Percentiles rank a stretch among this genome's conserved stretches.
Conservation (phyloP, 257 asterid species). For the Solanum sejunctum region DNA sequence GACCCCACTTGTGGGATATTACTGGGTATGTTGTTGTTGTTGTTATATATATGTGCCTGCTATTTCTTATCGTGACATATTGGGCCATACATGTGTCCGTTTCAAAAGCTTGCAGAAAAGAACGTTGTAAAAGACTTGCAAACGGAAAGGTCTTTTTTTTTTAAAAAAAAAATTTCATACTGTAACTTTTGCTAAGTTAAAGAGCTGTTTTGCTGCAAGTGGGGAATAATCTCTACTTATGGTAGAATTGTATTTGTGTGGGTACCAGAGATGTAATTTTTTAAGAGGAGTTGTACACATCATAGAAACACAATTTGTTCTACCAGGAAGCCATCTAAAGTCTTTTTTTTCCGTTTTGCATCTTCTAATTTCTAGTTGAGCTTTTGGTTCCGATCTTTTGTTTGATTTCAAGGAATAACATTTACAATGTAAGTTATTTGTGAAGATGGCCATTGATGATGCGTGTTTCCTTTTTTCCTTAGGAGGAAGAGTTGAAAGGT, state of each 20-base stretch:
- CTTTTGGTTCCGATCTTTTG: neutral
- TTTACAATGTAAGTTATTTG: neutral
- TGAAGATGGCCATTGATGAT: neutral
- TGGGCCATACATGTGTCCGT: neutral
- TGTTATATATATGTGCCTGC: neutral
- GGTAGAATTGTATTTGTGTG: neutral
- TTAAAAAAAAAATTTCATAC: too few relatives aligned
- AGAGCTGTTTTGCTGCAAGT: neutral
- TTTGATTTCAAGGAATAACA: neutral
- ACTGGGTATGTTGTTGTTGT: too few relatives aligned
- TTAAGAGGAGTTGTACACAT: neutral
- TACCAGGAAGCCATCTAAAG: neutral
- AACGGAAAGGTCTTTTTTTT: neutral
- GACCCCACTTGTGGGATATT: too few relatives aligned
- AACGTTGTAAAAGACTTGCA: neutral
- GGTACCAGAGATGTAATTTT: neutral
- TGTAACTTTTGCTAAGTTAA: neutral
- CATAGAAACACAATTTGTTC: neutral
- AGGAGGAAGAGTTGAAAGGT: conserved; percentile 30
- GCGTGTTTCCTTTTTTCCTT: neutral
- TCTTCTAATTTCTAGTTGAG: neutral
- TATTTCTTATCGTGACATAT: neutral
- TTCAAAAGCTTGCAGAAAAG: neutral
- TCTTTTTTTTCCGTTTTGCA: neutral
- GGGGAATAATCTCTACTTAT: neutral